Percentiles rank a stretch among this genome's conserved stretches.
Conservation (phyloP, 2,329 filamentous ascomycete genomes). For the Lecanicillium sp. region DNA sequence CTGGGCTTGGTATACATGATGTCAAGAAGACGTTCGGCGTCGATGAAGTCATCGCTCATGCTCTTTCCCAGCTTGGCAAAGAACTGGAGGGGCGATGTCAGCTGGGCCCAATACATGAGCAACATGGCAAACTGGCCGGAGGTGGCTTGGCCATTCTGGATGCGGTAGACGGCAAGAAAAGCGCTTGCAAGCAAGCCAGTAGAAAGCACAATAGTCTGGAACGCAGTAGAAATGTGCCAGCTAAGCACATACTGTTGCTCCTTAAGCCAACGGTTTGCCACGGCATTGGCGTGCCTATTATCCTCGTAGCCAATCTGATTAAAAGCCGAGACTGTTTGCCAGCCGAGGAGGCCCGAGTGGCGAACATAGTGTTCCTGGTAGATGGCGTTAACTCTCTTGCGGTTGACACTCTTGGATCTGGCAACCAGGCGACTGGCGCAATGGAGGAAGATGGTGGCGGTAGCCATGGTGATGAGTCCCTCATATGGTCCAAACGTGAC, state of each 20-base stretch:
- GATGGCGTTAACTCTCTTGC: conserved; percentile 45
- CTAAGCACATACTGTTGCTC: conserved; percentile 34
- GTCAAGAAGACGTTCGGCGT: conserved; percentile 51
- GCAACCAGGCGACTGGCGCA: conserved; percentile 47
- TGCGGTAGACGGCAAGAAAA: conserved; percentile 57
- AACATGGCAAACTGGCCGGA: conserved; percentile 66
- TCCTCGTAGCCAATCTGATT: conserved; percentile 54
- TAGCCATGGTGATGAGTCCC: conserved; percentile 55
- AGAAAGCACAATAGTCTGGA: conserved; percentile 59
- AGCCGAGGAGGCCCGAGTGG: conserved; percentile 50
- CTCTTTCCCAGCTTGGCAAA: conserved; percentile 54
- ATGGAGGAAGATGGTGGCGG: conserved; percentile 50
- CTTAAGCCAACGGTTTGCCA: conserved; percentile 34
- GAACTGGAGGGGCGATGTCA: conserved; percentile 65
- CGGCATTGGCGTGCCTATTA: conserved; percentile 45
- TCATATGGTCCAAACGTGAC: conserved; percentile 55
- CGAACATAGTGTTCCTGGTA: conserved; percentile 52
- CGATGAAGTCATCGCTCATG: conserved; percentile 50
- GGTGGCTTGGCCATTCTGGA: conserved; percentile 53
- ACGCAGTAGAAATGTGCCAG: conserved; percentile 47
- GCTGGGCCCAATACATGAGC: conserved; percentile 67
- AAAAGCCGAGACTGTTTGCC: conserved; percentile 55
- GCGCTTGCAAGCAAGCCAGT: conserved; percentile 61
- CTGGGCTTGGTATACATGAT: conserved; percentile 54
- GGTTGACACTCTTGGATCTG: conserved; percentile 42